phyloP scores from a whole-genome alignment of 2,329 filamentous ascomycete genomes.

The Fusarium siculi region DNA sequence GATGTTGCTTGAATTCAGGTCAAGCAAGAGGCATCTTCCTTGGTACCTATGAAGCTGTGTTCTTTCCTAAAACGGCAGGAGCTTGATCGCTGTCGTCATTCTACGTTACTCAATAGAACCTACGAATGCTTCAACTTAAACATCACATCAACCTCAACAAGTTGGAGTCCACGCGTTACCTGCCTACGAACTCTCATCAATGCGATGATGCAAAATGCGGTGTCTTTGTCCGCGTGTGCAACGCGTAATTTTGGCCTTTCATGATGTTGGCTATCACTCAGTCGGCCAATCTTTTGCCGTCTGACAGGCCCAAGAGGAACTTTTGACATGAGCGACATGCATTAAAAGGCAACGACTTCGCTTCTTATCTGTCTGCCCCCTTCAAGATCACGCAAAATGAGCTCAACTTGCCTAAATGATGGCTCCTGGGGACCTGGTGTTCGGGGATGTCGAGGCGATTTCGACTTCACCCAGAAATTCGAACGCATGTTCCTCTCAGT shows the following conservation, averaged over 20 bases:
- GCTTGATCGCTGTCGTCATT: not conserved
- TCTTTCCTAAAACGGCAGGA: not conserved
- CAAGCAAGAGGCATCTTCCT: not conserved
- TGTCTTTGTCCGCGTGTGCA: not conserved
- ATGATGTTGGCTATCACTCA: not conserved
- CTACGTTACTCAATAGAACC: not conserved
- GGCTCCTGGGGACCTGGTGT: slow-evolving; percentile 56
- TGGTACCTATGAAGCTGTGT: not conserved
- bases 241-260: not conserved
- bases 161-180: not conserved
- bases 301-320: not conserved
- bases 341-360: not conserved
- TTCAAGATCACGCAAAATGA: slow-evolving; percentile 23
- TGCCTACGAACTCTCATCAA: not conserved
- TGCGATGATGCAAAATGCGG: too few species aligned
- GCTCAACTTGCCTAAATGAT: slow-evolving; percentile 48
- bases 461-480: slow-evolving; percentile 63
- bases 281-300: slow-evolving; percentile 19
- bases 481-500: slow-evolving; percentile 59
- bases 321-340: not conserved
- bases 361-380: not conserved
- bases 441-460: slow-evolving; percentile 58
- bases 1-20: not conserved
- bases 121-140: not conserved
- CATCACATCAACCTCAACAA: not conserved